These are phyloP conservation scores for Phytopythium litorale DNA, from an alignment of 352 stramenopile species.

Conservation along the genomic window DNA sequence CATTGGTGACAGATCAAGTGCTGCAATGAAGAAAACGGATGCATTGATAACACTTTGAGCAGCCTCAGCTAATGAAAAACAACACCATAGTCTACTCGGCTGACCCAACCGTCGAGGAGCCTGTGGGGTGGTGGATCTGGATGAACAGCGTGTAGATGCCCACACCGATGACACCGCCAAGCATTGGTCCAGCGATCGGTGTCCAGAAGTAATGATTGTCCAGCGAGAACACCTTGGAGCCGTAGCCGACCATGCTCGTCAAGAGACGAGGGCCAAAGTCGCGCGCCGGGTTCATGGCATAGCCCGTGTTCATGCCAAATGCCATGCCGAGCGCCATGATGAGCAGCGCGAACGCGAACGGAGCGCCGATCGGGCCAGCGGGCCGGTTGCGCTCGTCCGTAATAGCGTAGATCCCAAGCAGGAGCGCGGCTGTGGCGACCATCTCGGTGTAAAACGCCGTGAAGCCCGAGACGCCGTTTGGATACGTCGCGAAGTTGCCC, in stretches of 20 bases:
- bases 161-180: conserved; percentile 38
- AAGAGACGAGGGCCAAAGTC: conserved; percentile 33
- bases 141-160: conserved; percentile 45
- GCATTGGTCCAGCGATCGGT: conserved; percentile 37
- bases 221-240: conserved; percentile 28
- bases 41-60: neutral
- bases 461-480: conserved; percentile 32
- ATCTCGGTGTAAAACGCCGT: conserved; percentile 55
- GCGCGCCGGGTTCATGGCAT: conserved; percentile 42
- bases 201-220: conserved; percentile 56
- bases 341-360: conserved; percentile 43
- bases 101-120: neutral
- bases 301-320: conserved; percentile 45
- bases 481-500: conserved; percentile 48
- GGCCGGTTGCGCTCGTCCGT: conserved; percentile 45
- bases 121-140: conserved; percentile 37
- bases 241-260: conserved; percentile 24
- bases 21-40: neutral
- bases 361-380: conserved; percentile 26
- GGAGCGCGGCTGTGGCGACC: conserved; percentile 45
- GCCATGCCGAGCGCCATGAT: conserved; percentile 61
- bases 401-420: conserved; percentile 58
- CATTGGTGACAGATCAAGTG: no score
- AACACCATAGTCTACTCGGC: neutral
- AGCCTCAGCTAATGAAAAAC: neutral